Evolutionary conservation across 176 grass and related monocot species (phyloP), one percentile per base, ranked within the genome.

Genomic region (Canna indica): DNA sequence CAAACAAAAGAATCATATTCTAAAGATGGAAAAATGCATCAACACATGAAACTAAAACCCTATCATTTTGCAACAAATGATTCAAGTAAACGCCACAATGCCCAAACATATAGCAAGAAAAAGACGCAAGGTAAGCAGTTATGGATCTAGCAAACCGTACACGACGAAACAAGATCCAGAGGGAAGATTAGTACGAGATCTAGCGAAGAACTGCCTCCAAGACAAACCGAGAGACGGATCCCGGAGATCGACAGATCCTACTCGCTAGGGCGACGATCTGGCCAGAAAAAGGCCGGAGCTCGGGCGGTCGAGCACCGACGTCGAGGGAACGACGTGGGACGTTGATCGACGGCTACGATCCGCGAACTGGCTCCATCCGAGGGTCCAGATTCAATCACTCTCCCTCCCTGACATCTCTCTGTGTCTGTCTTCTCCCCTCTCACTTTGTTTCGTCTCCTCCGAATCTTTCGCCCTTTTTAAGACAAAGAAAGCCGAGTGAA

Each of bases 381-480:
- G 20, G 58, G 58, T 30, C 26, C 26, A 60, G 58, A 60, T 60
- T 60, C 58, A 60, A 30, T 28, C 58, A n/a, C n/a, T n/a, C 24
- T 1, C 58, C 8, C 58, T 54, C 58, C 50, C 58, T 29, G 11
- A 16, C 11, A n/a, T 28, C 56, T 28, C 25, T 28, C 25, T 59
- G 8, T 10, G n/a, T 28, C 26, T 26, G 8, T 20, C 56, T 20
- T 59, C 11, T 30, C 58, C 58, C 58, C 58, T 60, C 2, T 28
- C 28, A 18, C 58, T 10, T 29, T 14, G 2, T 0, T 30, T 16
- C 58, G 58, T 15, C 58, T 1, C 12, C 58, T 30, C 25, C 58
- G 58, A 60, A 60, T 60, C 58, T 60, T 60, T 60, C 50, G 58
- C 26, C 58, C 50, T 7, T 54, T 30, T 60, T 30, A 60, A 60